phyloP scores from a whole-genome alignment of 495 filamentous ascomycete species.

The Pseudoneurospora amorphoporcata region DNA sequence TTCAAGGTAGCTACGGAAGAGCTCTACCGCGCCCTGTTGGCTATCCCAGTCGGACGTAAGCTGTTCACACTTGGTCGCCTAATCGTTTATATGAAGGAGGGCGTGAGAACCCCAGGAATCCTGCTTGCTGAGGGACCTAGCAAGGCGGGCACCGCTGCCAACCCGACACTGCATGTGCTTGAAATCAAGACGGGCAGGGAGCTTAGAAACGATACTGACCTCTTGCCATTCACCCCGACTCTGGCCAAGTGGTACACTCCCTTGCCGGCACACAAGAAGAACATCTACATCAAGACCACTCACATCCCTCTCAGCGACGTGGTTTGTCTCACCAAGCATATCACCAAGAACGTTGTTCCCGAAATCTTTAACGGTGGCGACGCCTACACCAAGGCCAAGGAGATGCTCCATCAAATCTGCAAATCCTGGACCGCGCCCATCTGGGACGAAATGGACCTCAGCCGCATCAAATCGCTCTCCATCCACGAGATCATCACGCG shows the following conservation, averaged over 20 bases:
- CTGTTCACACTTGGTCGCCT: conserved; percentile 64
- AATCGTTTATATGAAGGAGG: conserved; percentile 61
- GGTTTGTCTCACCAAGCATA: conserved; percentile 68
- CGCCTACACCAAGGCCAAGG: conserved; percentile 34
- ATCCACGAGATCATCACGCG: conserved; percentile 63
- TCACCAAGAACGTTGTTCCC: conserved; percentile 51
- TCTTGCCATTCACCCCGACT: conserved; percentile 64
- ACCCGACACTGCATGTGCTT: conserved; percentile 62
- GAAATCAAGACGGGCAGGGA: conserved; percentile 56
- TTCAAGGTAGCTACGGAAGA: conserved; percentile 63
- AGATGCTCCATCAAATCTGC: conserved; percentile 52
- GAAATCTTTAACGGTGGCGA: conserved; percentile 41
- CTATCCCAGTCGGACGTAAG: conserved; percentile 67
- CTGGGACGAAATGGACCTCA: conserved; percentile 85
- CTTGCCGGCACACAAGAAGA: conserved; percentile 45
- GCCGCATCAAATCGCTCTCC: conserved; percentile 63
- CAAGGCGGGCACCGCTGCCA: conserved; percentile 39
- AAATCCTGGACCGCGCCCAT: conserved; percentile 56
- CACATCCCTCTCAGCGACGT: conserved; percentile 62
- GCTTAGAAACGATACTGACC: conserved; percentile 61
- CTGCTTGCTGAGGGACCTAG: conserved; percentile 63
- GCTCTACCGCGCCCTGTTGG: conserved; percentile 58
- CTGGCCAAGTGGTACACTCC: conserved; percentile 51
- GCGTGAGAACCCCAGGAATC: conserved; percentile 68
- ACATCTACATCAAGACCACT: conserved; percentile 52